Base-by-base conservation (phyloP, 2,329 filamentous ascomycete genomes). In the Coccinonectria pachysandricola region DNA sequence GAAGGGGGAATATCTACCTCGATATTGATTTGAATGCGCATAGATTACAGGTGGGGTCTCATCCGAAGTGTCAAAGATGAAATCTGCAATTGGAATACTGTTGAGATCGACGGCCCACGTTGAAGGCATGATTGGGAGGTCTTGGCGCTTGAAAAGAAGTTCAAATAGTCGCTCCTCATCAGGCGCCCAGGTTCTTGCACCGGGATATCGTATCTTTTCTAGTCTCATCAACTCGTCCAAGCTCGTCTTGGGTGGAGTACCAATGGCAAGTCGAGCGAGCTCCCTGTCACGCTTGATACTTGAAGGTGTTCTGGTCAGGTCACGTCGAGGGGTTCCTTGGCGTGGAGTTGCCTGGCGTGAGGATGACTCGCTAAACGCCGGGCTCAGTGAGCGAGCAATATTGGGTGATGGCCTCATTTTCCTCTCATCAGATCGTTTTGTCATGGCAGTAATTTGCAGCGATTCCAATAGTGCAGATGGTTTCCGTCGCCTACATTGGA, bases 161-260 rank as follows among this genome's bases (percentile, higher is more conserved):
- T 60, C 54, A 28, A 62, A 63, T 16, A 63, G 48, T 2, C 39
- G 44, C 15, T 60, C 56, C 37, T 71, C 69, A n/a, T 61, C 61
- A 7, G 56, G 48, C 15, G 70, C 56, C 66, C 69, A 73, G 28
- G 58, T 51, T 23, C 57, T 58, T 20, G 65, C 55, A 13, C 56
- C 56, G 0, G 57, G 56, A 27, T 58, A 62, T 1, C 48, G 40
- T 15, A 39, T 29, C 45, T 59, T 65, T 39, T 67, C 59, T 21
- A 47, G 41, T 35, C 63, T 56, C 46, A 70, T 60, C 17, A 19
- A 19, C 10, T 19, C 17, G 10, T 19, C 17, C 17, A 19, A 10
- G 17, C 17, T 19, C n/a, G n/a, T n/a, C n/a, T n/a, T n/a, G 13
- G 12, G 25, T 10, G 23, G 28, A 18, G 34, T 32, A 15, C 14